These are phyloP conservation scores for Creolimax fragrantissima DNA, from an alignment of 78 protist genomes.

Conservation along the genomic window DNA sequence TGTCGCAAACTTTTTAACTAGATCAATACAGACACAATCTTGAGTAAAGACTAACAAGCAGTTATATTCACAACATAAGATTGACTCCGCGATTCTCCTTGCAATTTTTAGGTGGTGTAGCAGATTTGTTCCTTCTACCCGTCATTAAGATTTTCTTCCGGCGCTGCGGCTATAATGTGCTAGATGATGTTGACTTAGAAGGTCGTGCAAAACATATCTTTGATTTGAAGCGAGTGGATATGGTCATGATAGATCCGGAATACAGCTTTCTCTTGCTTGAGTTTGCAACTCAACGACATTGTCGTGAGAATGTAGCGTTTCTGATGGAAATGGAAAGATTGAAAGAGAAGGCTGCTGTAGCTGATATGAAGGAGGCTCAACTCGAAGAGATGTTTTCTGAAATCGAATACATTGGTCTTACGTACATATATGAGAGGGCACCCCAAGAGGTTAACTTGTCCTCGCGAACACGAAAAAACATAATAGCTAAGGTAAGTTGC, in stretches of 20 bases:
- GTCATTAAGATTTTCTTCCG: neutral
- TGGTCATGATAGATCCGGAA: neutral
- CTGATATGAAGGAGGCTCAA: neutral
- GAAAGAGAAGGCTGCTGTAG: neutral
- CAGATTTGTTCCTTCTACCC: neutral
- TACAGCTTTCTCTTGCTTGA: neutral
- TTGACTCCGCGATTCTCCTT: too few species aligned
- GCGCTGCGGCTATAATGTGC: neutral
- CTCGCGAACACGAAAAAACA: neutral
- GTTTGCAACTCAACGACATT: neutral
- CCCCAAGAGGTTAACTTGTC: neutral
- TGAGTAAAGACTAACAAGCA: too few species aligned
- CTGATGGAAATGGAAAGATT: neutral
- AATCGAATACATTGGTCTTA: neutral
- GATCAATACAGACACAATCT: too few species aligned
- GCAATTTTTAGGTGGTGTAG: neutral
- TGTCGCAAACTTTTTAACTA: too few species aligned
- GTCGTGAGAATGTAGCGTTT: neutral
- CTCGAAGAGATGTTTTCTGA: neutral
- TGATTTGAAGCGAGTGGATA: neutral
- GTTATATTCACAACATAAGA: too few species aligned
- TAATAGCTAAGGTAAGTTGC: neutral
- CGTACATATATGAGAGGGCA: neutral
- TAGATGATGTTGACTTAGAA: neutral
- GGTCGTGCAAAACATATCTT: neutral